A percentile compares a stretch with the other conserved stretches of the same genome.
Conservation (phyloP, 257 asterid genomes). For the Ligustrum vulgare region DNA sequence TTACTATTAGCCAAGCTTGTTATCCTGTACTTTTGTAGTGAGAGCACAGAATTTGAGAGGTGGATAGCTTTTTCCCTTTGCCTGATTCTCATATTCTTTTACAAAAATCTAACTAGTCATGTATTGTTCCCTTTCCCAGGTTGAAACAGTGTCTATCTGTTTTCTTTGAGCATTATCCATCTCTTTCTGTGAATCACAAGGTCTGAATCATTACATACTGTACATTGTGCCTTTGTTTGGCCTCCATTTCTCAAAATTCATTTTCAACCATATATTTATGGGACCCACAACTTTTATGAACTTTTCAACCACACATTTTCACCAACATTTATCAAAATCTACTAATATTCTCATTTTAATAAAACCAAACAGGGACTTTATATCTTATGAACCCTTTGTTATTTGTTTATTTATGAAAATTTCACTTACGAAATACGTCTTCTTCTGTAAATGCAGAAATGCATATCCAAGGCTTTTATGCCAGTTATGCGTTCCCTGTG, state of each 20-base stretch:
- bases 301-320: no score
- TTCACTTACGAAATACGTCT: slow-evolving; percentile 8
- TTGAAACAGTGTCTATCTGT: slow-evolving; percentile 87
- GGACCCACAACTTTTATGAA: no score
- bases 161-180: slow-evolving; percentile 93
- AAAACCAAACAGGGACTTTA: background rate
- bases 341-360: no score
- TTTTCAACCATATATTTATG: no score
- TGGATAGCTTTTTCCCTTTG: slow-evolving; percentile 27
- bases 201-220: slow-evolving; percentile 35
- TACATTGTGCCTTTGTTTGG: background rate
- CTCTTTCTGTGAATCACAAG: slow-evolving; percentile 85
- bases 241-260: no score
- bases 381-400: background rate
- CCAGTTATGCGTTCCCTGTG: slow-evolving; percentile 82
- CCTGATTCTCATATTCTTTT: slow-evolving; percentile 10
- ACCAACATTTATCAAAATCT: no score
- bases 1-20: slow-evolving; percentile 71
- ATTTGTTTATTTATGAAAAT: background rate
- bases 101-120: slow-evolving; percentile 15
- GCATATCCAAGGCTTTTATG: slow-evolving; percentile 72
- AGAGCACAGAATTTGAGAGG: slow-evolving; percentile 61
- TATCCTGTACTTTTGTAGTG: slow-evolving; percentile 60
- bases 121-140: slow-evolving; percentile 44
- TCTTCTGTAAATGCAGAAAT: slow-evolving; percentile 56